These are phyloP conservation scores for Penicillium sp. DNA, from an alignment of 2,329 filamentous ascomycete genomes.

Conservation along the genomic window DNA sequence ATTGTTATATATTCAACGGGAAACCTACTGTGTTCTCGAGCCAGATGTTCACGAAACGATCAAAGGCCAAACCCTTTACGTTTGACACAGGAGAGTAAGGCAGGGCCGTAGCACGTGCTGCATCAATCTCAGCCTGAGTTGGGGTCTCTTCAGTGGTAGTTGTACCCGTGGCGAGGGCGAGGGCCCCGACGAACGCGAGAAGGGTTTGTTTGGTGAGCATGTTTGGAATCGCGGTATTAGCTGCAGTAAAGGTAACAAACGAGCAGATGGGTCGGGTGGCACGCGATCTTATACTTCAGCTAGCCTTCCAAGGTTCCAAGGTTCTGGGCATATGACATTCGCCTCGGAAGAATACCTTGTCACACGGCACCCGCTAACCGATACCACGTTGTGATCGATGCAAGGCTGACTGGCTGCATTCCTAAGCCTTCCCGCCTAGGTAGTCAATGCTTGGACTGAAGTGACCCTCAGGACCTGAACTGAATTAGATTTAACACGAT, in stretches of 20 bases:
- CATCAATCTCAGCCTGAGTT: slow-evolving; percentile 23
- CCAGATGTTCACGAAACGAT: slow-evolving; percentile 65
- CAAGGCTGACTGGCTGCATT: slow-evolving; percentile 13
- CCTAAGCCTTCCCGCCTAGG: not conserved
- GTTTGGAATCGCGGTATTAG: not conserved
- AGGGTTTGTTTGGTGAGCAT: slow-evolving; percentile 49
- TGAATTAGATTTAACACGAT: not conserved
- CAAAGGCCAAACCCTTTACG: slow-evolving; percentile 63
- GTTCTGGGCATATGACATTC: not conserved
- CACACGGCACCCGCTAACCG: not conserved
- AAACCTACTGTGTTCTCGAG: slow-evolving; percentile 60
- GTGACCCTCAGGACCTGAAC: not conserved
- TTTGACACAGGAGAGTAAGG: slow-evolving; percentile 55
- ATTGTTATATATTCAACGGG: slow-evolving; percentile 19
- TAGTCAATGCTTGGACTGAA: not conserved
- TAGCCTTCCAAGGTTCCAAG: not conserved
- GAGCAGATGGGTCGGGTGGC: slow-evolving; percentile 4
- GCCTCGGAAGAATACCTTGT: not conserved
- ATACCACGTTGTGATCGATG: slow-evolving; percentile 13
- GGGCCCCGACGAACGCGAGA: slow-evolving; percentile 20
- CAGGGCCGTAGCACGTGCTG: slow-evolving; percentile 48
- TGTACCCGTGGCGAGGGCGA: slow-evolving; percentile 23
- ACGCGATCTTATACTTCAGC: slow-evolving; percentile 16
- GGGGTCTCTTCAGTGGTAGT: slow-evolving; percentile 22
- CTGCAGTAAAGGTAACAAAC: slow-evolving; percentile 2